Evolutionary conservation across 805 yeast species (phyloP).

Genomic region (Clavispora asparagi): DNA sequence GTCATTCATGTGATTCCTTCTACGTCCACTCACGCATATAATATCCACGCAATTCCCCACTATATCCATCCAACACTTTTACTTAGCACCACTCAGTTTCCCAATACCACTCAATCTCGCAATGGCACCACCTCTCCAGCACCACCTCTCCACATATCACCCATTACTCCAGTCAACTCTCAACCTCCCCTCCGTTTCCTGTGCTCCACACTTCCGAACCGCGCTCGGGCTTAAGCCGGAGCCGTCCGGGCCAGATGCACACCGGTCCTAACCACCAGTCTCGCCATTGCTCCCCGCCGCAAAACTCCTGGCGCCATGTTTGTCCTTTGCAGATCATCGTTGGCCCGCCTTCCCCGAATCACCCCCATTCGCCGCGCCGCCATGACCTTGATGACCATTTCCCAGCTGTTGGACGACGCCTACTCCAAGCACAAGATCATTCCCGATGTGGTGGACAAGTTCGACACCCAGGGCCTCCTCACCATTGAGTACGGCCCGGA

Average conservation of each 20-base stretch:
- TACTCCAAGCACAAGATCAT: constrained; percentile 43
- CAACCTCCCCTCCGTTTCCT: neutral
- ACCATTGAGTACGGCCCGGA: constrained; percentile 54
- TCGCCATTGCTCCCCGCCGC: neutral
- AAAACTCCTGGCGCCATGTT: constrained; percentile 5
- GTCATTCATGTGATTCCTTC: no score
- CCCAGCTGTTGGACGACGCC: constrained; percentile 51
- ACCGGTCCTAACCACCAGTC: neutral
- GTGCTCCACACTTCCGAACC: neutral
- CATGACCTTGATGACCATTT: constrained; percentile 47
- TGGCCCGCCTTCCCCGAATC: constrained; percentile 1
- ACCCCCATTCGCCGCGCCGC: constrained; percentile 7
- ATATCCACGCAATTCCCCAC: no score
- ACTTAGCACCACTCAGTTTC: no score
- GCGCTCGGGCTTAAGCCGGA: neutral
- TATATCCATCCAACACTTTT: no score
- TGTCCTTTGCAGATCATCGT: neutral
- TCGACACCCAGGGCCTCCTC: constrained; percentile 49
- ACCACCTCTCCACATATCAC: neutral
- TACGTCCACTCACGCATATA: no score
- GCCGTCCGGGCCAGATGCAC: neutral
- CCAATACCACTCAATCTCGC: no score
- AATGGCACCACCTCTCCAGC: no score
- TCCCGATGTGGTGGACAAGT: constrained; percentile 49
- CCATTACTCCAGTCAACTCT: no score